A percentile compares a stretch with the other conserved stretches of the same genome.
Conservation (phyloP, 2,329 filamentous ascomycete species). For the Karstenula rhodostoma region DNA sequence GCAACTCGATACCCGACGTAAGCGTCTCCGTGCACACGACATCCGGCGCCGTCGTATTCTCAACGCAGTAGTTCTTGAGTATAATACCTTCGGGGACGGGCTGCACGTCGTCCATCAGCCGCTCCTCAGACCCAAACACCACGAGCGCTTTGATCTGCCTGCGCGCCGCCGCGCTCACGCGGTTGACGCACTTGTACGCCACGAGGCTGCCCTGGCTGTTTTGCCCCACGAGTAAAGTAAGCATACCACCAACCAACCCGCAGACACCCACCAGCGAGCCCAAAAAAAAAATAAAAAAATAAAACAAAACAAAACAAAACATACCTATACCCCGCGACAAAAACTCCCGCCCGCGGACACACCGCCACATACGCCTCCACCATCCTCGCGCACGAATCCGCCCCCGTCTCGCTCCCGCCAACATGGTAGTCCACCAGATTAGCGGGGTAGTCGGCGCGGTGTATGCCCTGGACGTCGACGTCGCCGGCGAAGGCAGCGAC, state of each 20-base stretch:
- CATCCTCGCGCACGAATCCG: neutral
- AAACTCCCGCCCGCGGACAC: neutral
- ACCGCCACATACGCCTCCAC: neutral
- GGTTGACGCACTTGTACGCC: slow-evolving; percentile 1
- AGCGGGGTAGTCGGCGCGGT: neutral
- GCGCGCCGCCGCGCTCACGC: neutral
- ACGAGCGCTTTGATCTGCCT: neutral
- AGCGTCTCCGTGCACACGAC: neutral
- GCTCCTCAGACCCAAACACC: neutral
- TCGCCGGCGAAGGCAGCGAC: neutral
- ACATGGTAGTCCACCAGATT: neutral
- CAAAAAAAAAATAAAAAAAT: no score
- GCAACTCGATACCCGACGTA: neutral
- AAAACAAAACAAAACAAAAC: neutral
- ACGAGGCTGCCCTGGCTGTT: slow-evolving; percentile 1
- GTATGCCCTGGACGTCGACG: neutral
- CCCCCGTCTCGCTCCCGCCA: neutral
- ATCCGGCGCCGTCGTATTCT: neutral
- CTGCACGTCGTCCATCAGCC: neutral
- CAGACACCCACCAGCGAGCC: no score
- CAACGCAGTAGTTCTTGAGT: neutral
- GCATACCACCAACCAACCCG: neutral
- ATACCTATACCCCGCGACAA: neutral
- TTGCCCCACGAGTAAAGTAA: neutral
- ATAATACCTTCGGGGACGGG: neutral